A percentile compares a stretch with the other conserved stretches of the same genome.
Conservation (phyloP, 345 rosid species). For the Lepidium sativum region DNA sequence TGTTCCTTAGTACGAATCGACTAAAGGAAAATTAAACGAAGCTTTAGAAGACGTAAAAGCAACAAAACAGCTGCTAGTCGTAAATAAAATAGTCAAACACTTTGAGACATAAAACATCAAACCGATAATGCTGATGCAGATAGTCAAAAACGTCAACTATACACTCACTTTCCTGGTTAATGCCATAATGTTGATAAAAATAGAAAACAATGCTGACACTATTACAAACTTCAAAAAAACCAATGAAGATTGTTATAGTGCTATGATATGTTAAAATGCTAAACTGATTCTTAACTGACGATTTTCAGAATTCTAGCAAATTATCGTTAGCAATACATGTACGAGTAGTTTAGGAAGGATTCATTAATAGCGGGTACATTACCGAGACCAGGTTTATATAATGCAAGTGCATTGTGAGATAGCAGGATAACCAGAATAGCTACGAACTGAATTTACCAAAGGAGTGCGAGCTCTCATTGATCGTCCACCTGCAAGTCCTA, state of each 20-base stretch:
- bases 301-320: not conserved
- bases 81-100: not conserved
- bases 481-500: constrained; percentile 51
- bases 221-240: not conserved
- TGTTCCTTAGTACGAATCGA: constrained; percentile 59
- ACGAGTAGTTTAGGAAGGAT: not conserved
- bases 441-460: constrained; percentile 30
- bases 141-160: not conserved
- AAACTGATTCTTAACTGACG: not conserved
- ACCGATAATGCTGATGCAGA: not conserved
- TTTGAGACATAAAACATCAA: not conserved
- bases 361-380: not conserved
- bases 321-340: not conserved
- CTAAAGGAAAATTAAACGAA: constrained; percentile 31
- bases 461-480: constrained; percentile 37
- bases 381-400: not conserved
- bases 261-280: not conserved
- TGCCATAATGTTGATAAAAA: not conserved
- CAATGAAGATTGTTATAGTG: not conserved
- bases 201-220: not conserved
- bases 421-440: not conserved
- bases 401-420: not conserved
- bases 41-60: not conserved
- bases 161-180: not conserved
- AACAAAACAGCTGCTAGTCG: not conserved